These are phyloP conservation scores for Metschnikowia kofuensis DNA, from an alignment of 805 yeast species.

Conservation along the genomic window DNA sequence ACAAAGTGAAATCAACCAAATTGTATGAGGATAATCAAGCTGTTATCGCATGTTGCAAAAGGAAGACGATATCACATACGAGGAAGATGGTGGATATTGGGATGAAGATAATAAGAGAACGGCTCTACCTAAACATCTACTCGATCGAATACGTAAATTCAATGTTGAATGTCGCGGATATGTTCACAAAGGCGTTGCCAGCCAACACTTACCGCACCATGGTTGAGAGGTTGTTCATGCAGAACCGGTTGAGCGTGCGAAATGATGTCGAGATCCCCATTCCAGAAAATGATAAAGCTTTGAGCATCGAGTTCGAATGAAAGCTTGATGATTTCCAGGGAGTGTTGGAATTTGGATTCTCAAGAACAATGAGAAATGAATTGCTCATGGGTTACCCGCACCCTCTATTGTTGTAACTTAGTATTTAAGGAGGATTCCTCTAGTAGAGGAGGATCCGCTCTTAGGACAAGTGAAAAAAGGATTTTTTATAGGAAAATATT, in stretches of 20 bases:
- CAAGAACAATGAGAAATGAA: no score
- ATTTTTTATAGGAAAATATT: no score
- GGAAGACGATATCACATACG: neutral
- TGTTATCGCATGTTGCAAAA: neutral
- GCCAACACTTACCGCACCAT: neutral
- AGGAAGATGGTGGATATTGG: neutral
- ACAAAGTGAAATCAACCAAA: neutral
- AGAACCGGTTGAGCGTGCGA: neutral
- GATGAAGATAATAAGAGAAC: neutral
- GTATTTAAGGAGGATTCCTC: no score
- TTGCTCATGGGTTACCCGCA: no score
- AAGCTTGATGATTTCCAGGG: neutral
- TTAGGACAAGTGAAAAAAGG: no score
- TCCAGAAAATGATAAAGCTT: neutral
- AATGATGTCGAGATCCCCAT: neutral
- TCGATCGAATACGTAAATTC: neutral
- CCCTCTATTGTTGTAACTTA: no score
- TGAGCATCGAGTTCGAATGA: neutral
- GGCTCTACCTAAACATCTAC: neutral
- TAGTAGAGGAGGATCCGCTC: no score
- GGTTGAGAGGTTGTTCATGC: neutral
- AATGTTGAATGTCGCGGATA: neutral
- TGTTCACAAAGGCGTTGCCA: neutral
- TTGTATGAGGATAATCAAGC: slow-evolving; percentile 1
- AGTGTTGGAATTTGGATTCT: neutral